Base-by-base conservation (phyloP, 2,329 filamentous ascomycete species). In the Sclerotinia nivalis region DNA sequence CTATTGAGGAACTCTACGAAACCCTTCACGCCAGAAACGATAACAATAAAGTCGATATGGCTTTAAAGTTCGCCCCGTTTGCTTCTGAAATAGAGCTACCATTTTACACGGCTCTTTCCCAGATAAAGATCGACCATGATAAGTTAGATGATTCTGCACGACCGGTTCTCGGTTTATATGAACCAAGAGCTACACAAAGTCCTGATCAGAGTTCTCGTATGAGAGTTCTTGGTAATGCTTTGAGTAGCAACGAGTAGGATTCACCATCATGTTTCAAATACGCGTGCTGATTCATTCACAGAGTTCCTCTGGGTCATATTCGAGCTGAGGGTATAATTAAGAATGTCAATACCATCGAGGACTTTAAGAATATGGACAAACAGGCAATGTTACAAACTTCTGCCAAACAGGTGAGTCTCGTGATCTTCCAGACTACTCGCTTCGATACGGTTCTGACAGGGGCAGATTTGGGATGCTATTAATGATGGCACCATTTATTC, bases 401-500 rank as follows among this genome's bases (percentile, higher is more conserved):
- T 50, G 95, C 91, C 15, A 88, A 88, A 78, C 95, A 91, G 81
- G 92, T 93, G 83, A 76, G 84, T 78, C 31, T 43, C 7, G 43
- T 37, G 40, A 64, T 55, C 20, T 45, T 40, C 20, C 31, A 47
- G n/a, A 34, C 49, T 37, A 40, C 47, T 52, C 61, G 47, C 61
- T 65, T 40, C 28, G 34, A 25, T 45, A 73, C 54, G 6, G 34
- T 15, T 43, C 20, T 56, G n/a, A 69, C 61, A n/a, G 67, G 60
- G 40, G 31, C 50, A 96, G 91, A 93, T 99, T 72, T 98, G 95
- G 95, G 93, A 98, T 80, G 95, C 96, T 37, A 97, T 99, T 77
- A 91, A 93, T 74, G 96, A 99, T 81, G 95, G 94, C 70, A 96
- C 93, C 54, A 97, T 99, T 75, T 98, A 97, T 81, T 96, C 93